Conservation (phyloP, 2,329 filamentous ascomycete species). For the Cladosporium sp. region DNA sequence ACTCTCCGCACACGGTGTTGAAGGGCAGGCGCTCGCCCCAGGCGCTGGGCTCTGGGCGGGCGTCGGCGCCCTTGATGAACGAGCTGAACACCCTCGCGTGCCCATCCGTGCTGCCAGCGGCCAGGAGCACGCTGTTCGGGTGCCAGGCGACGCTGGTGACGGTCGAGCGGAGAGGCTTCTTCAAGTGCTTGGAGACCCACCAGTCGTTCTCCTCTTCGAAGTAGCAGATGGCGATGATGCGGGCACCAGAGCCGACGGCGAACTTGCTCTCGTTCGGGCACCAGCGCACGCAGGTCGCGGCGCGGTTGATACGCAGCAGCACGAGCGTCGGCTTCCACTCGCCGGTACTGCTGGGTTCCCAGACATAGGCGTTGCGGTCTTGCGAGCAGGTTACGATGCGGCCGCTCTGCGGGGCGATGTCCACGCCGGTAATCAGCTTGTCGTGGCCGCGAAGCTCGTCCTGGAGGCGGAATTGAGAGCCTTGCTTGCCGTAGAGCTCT, state of each 20-base stretch:
- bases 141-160: slow-evolving; percentile 96
- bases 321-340: slow-evolving; percentile 98
- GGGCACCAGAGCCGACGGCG: slow-evolving; percentile 90
- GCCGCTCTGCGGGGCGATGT: slow-evolving; percentile 84
- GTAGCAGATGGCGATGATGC: slow-evolving; percentile 94
- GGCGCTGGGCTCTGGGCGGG: slow-evolving; percentile 73
- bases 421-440: slow-evolving; percentile 92
- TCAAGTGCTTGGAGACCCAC: slow-evolving; percentile 99
- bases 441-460: slow-evolving; percentile 95
- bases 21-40: slow-evolving; percentile 97
- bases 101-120: slow-evolving; percentile 93
- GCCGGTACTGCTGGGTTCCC: slow-evolving; percentile 79
- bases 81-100: slow-evolving; percentile 91
- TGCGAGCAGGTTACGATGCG: slow-evolving; percentile 98
- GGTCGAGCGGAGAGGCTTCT: slow-evolving; percentile 97
- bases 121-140: slow-evolving; percentile 91
- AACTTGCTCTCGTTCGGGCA: slow-evolving; percentile 96
- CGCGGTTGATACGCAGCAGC: slow-evolving; percentile 91
- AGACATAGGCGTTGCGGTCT: slow-evolving; percentile 95
- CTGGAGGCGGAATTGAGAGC: slow-evolving; percentile 71
- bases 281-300: slow-evolving; percentile 95
- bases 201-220: slow-evolving; percentile 99
- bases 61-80: slow-evolving; percentile 93
- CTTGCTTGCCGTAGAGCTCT: slow-evolving; percentile 74
- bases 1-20: slow-evolving; percentile 97